Evolutionary conservation across 805 yeast species (phyloP), one percentile per base, ranked within the genome.

Genomic region (Barnettozyma sucrosica): DNA sequence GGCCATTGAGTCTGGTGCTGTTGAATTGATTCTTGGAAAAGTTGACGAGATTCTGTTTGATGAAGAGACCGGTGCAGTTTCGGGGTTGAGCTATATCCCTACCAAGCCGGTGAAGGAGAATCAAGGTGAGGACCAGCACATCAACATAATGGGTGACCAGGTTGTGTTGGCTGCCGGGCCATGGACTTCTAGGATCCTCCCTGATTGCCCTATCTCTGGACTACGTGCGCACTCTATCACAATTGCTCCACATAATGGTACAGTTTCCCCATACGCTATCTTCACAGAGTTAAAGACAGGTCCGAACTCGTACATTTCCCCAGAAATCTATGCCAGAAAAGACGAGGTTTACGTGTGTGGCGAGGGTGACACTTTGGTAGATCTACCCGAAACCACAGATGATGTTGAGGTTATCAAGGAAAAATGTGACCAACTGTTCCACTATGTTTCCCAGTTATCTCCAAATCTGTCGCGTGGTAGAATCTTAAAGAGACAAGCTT

Each of bases 291-390:
- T 92, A 51, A 82, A 82, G 59, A 70, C 87, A n/a, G 79, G 77
- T n/a, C 70, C 75, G 20, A 71, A 72, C 38, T 75, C 80, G 40
- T 85, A 82, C 65, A 90, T 87, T 21, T 80, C 95, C 2, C 99
- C 99, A 0, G 99, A 92, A 63, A 81, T 93, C 52, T 92, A 92
- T 65, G 96, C 98, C 8, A 77, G 99, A 63, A 84, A 82, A 58
- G 97, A 92, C 66, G 99, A 93, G 66, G 93, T 92, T 37, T 92
- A 90, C 59, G 93, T 93, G 2, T 92, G 98, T 68, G 98, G 99
- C 40, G 99, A 93, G 66, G 96, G 97, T 41, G 97, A 89, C 61
- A 82, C 95, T 1, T 76, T 85, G 19, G 95, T 86, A 23, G 90
- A 86, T 46, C 79, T 93, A 30, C 99, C 98, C 4, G 97, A 89